Base-by-base conservation (phyloP, 805 yeast genomes). In the Komagataella populi region DNA sequence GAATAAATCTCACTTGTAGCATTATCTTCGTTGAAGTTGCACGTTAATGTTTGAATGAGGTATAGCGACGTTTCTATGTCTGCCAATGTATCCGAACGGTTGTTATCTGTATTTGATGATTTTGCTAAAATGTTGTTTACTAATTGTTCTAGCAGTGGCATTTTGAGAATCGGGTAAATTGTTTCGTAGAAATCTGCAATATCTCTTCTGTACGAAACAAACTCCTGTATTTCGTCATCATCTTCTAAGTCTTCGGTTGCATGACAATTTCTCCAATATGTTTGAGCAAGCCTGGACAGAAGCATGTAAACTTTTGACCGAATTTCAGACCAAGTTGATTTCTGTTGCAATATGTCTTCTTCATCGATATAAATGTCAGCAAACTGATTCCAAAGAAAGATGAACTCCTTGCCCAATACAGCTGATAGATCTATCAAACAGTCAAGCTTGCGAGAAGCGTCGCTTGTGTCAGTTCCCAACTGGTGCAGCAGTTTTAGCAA, bases 181-280 rank as follows among this genome's bases (percentile, higher is more conserved):
- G 79, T 70, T 51, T 88, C 93, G 55, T 87, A 77, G 44, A 90
- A 71, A 57, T 93, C 98, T 1, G 83, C 76, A 7, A 84, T 83
- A 54, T 84, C 91, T 36, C 78, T 68, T 57, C 97, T 74, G 63
- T 80, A 91, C 23, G 79, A 73, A 20, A 66, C 65, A 59, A 89
- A 87, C 56, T 84, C 95, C 22, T 58, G 59, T 18, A 65, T 58
- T 2, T 63, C 62, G 6, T 59, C 58, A 4, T 63, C 60, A 44
- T 69, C 70, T n/a, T 23, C 30, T 3, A 45, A 45, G 12, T 30
- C 39, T 16, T 69, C 65, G 17, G 68, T 70, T 22, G 75, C 60
- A 49, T 77, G 83, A 3, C 80, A 70, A 57, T 88, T 87, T 2
- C 71, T 68, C 83, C 93, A 83, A 63, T 87, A 88, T 2, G 81